A percentile compares a stretch with the other conserved stretches of the same genome.
phyloP scores from a whole-genome alignment of 2,329 filamentous ascomycete genomes.

The Fusarium devonianum region DNA sequence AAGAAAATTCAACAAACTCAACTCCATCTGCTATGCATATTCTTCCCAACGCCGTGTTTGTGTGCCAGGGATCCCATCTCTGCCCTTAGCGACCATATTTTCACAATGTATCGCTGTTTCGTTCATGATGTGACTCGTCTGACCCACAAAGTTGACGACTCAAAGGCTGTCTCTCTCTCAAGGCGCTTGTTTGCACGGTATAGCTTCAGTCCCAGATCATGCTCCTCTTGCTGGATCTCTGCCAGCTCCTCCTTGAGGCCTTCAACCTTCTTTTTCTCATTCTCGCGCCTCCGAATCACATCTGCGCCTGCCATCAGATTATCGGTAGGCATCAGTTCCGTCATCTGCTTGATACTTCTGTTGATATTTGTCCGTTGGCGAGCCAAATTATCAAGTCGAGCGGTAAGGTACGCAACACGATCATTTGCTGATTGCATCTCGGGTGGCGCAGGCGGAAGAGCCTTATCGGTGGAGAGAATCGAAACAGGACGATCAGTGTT shows the following conservation, averaged over 20 bases:
- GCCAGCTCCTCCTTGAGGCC: slow-evolving; percentile 70
- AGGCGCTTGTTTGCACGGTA: slow-evolving; percentile 77
- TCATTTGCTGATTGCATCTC: slow-evolving; percentile 65
- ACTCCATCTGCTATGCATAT: slow-evolving; percentile 38
- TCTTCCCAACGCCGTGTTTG: slow-evolving; percentile 37
- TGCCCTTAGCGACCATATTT: slow-evolving; percentile 9
- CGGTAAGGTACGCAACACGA: slow-evolving; percentile 71
- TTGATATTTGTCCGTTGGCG: slow-evolving; percentile 76
- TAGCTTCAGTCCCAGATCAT: slow-evolving; percentile 78
- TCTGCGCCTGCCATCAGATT: slow-evolving; percentile 71
- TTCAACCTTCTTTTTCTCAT: slow-evolving; percentile 71
- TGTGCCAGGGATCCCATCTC: slow-evolving; percentile 10
- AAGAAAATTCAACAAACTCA: slow-evolving; percentile 22
- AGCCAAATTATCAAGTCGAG: slow-evolving; percentile 68
- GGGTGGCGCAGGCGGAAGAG: slow-evolving; percentile 67
- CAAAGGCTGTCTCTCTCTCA: slow-evolving; percentile 70
- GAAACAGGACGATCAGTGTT: slow-evolving; percentile 41
- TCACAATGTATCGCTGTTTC: slow-evolving; percentile 4
- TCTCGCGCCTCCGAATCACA: slow-evolving; percentile 63
- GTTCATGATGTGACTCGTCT: slow-evolving; percentile 72
- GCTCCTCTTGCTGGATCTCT: slow-evolving; percentile 77
- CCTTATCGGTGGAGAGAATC: slow-evolving; percentile 59
- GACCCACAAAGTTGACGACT: slow-evolving; percentile 78
- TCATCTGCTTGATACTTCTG: slow-evolving; percentile 77
- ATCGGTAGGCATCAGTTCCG: slow-evolving; percentile 77